Percentiles rank a stretch among this genome's conserved stretches.
phyloP scores from a whole-genome alignment of 371 early-diverging fungal species.

The Mucor irregularis region DNA sequence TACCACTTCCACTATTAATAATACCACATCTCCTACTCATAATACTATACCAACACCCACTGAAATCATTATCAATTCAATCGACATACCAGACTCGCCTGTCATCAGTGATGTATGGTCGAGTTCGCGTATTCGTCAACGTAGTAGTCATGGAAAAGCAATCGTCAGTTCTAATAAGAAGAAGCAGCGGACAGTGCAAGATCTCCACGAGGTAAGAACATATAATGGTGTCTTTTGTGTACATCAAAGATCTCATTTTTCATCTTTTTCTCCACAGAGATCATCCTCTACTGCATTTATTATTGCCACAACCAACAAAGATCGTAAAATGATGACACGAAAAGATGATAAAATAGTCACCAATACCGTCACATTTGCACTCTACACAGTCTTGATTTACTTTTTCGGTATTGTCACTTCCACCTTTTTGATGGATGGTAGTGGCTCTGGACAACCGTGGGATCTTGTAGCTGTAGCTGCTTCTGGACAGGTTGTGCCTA shows the following conservation, averaged over 20 bases:
- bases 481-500: slow-evolving; percentile 30
- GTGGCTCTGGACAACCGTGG: slow-evolving; percentile 23
- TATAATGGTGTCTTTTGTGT: background rate
- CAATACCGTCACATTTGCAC: slow-evolving; percentile 55
- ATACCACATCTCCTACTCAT: background rate
- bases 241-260: too few species aligned
- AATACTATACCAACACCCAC: background rate
- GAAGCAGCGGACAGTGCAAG: slow-evolving; percentile 34
- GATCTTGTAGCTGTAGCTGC: slow-evolving; percentile 45
- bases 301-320: background rate
- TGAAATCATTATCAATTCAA: slow-evolving; percentile 11
- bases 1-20: background rate
- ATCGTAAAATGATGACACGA: slow-evolving; percentile 11
- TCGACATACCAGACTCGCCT: slow-evolving; percentile 16
- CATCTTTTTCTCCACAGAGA: too few species aligned
- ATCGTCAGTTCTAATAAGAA: slow-evolving; percentile 25
- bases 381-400: slow-evolving; percentile 55
- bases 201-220: slow-evolving; percentile 33
- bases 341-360: slow-evolving; percentile 45
- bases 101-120: slow-evolving; percentile 32
- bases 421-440: slow-evolving; percentile 50
- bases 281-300: background rate
- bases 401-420: slow-evolving; percentile 60
- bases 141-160: too few species aligned
- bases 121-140: slow-evolving; percentile 34